Percentiles rank a stretch among this genome's conserved stretches.
These are phyloP conservation scores for Dryas alaskensis DNA, from an alignment of 306 rosid genomes.

Conservation along the genomic window DNA sequence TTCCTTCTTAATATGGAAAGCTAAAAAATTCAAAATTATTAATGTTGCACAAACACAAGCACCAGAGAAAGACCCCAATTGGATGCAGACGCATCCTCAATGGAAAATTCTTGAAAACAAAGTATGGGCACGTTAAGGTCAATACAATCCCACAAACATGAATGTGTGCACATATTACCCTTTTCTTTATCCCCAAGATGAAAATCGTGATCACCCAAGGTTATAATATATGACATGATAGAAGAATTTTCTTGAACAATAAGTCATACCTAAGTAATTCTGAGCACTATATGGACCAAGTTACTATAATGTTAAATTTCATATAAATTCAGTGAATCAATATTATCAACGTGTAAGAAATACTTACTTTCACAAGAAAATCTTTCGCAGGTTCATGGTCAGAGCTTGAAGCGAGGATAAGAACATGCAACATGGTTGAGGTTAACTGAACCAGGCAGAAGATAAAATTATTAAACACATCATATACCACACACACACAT, in stretches of 20 bases:
- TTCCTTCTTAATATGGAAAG: too few relatives aligned
- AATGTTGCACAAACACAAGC: too few relatives aligned
- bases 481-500: neutral
- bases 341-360: neutral
- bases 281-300: neutral
- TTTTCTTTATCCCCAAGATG: neutral
- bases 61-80: neutral
- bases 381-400: slow-evolving; percentile 60
- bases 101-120: neutral
- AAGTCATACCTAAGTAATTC: neutral
- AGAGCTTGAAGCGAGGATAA: slow-evolving; percentile 58
- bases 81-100: neutral
- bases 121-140: neutral
- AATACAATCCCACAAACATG: neutral
- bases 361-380: slow-evolving; percentile 73
- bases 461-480: neutral
- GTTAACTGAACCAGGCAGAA: slow-evolving; percentile 56
- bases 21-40: neutral
- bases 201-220: neutral
- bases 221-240: neutral
- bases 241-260: neutral
- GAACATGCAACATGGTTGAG: slow-evolving; percentile 80
- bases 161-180: neutral
- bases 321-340: neutral
- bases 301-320: neutral